Conservation (phyloP, 2,329 filamentous ascomycete genomes). For the Fusarium sp. region DNA sequence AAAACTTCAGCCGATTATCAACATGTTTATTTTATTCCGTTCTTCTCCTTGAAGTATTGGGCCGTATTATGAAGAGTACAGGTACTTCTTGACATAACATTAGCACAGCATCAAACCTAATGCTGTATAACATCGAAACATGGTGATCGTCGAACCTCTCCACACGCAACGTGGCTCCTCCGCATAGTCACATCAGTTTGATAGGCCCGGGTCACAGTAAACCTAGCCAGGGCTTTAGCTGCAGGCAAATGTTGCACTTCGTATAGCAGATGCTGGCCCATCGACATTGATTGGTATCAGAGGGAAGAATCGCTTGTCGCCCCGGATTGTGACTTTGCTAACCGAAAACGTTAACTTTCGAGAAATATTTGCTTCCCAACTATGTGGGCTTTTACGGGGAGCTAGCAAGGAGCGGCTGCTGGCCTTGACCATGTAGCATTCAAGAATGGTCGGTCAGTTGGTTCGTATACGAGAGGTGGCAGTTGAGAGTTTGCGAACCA, state of each 20-base stretch:
- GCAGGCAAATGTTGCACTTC: not conserved
- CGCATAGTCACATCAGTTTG: not conserved
- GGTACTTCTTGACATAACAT: not conserved
- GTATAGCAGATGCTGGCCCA: not conserved
- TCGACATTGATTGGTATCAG: not conserved
- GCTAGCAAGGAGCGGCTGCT: not conserved
- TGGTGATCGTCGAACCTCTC: not conserved
- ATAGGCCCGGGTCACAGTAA: not conserved
- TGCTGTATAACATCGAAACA: not conserved
- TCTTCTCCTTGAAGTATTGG: not conserved
- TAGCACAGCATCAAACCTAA: not conserved
- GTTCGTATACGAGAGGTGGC: not conserved
- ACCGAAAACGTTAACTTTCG: not conserved
- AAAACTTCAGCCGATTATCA: not conserved
- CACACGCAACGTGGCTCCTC: not conserved
- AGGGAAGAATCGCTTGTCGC: not conserved
- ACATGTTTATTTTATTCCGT: not conserved
- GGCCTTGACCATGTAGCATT: not conserved
- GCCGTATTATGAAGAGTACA: not conserved
- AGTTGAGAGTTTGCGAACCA: not conserved
- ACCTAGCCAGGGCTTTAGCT: not conserved
- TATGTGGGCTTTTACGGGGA: not conserved
- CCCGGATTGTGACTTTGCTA: not conserved
- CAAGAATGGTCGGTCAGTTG: not conserved
- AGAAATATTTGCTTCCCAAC: not conserved